These are phyloP conservation scores for Penicillium maclennaniae DNA, from an alignment of 495 filamentous ascomycete species.

Conservation along the genomic window DNA sequence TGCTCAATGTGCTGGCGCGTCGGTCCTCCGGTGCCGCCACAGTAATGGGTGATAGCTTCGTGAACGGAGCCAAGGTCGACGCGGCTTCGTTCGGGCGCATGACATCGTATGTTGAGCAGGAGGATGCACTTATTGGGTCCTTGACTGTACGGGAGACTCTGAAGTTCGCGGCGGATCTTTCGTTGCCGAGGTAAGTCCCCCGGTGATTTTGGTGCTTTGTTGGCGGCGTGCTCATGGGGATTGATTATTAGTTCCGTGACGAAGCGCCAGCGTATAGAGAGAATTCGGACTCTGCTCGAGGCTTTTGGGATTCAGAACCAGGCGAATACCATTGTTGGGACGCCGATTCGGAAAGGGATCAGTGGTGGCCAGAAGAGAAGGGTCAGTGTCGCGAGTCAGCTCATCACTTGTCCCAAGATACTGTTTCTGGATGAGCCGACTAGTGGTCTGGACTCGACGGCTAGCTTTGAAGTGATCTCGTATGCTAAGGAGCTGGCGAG, in stretches of 20 bases:
- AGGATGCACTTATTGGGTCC: conserved; percentile 75
- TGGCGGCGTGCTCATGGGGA: not conserved
- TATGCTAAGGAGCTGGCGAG: conserved; percentile 60
- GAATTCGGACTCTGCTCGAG: conserved; percentile 53
- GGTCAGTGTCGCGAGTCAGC: conserved; percentile 70
- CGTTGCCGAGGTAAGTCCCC: conserved; percentile 49
- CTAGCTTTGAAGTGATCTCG: conserved; percentile 64
- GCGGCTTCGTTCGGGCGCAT: conserved; percentile 39
- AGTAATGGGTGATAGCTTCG: conserved; percentile 44
- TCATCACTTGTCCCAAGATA: conserved; percentile 75
- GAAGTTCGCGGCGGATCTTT: conserved; percentile 60
- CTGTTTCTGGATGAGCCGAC: conserved; percentile 82
- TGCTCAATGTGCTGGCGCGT: conserved; percentile 69
- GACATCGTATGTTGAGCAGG: conserved; percentile 76
- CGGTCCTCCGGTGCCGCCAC: conserved; percentile 49
- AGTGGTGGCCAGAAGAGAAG: conserved; percentile 77
- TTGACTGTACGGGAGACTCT: conserved; percentile 76
- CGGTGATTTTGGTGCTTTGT: not conserved
- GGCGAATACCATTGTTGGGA: conserved; percentile 66
- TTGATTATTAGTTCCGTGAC: conserved; percentile 27
- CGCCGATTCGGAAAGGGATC: conserved; percentile 73
- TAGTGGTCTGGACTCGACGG: conserved; percentile 69
- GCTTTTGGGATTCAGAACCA: conserved; percentile 63
- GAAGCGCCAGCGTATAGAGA: conserved; percentile 47
- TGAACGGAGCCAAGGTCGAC: conserved; percentile 52